These are phyloP conservation scores for Fraxinus sp. DNA, from an alignment of 305 asterid genomes.

Conservation along the genomic window DNA sequence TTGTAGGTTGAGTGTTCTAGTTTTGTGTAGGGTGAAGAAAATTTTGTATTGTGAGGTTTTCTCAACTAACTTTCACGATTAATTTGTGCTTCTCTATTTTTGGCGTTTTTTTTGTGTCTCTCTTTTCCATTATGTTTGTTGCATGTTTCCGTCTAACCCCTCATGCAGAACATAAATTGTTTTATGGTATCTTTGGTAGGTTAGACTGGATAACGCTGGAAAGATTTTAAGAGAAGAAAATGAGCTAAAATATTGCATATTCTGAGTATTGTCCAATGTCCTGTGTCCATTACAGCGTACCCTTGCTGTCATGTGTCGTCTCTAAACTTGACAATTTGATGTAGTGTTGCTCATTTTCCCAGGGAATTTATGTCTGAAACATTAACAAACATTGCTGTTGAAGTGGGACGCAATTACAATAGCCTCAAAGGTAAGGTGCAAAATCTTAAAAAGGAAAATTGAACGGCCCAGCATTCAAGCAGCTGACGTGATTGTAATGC, in stretches of 20 bases:
- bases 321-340: neutral
- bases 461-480: neutral
- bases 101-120: neutral
- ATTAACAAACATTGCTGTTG: neutral
- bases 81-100: neutral
- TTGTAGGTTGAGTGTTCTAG: no score
- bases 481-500: neutral
- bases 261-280: neutral
- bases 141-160: neutral
- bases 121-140: neutral
- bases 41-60: neutral
- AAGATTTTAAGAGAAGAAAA: neutral
- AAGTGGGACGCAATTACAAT: neutral
- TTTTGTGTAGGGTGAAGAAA: no score
- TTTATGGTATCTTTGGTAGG: neutral
- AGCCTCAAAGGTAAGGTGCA: slow-evolving; percentile 3
- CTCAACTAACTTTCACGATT: neutral
- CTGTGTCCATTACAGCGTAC: neutral
- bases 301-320: neutral
- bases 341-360: neutral
- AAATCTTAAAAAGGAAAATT: slow-evolving; percentile 3
- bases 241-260: neutral
- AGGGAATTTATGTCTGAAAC: neutral
- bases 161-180: neutral
- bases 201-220: neutral